These are phyloP conservation scores for Raffaelea albimanens DNA, from an alignment of 2,329 filamentous ascomycete genomes.

Conservation along the genomic window DNA sequence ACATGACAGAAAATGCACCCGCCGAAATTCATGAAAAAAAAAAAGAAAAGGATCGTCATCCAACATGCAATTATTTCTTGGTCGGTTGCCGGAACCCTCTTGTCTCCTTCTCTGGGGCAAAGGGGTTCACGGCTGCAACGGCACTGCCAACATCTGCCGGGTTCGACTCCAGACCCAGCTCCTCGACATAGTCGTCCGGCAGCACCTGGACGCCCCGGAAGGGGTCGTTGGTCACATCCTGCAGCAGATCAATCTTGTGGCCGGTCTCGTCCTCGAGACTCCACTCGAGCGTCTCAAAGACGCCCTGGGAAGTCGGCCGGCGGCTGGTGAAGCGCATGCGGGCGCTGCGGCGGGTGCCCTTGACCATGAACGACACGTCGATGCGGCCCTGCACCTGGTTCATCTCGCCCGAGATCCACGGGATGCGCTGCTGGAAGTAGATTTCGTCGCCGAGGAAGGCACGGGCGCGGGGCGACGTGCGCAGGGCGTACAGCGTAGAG, in stretches of 20 bases:
- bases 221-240: slow-evolving; percentile 33
- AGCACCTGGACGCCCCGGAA: slow-evolving; percentile 13
- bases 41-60: background rate
- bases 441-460: slow-evolving; percentile 78
- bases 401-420: slow-evolving; percentile 79
- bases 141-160: slow-evolving; percentile 1
- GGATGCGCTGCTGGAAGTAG: slow-evolving; percentile 69
- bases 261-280: slow-evolving; percentile 62
- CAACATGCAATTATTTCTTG: slow-evolving; percentile 13
- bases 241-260: slow-evolving; percentile 60
- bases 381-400: slow-evolving; percentile 90
- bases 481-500: slow-evolving; percentile 83
- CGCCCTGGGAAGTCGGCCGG: slow-evolving; percentile 48
- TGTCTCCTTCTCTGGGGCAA: slow-evolving; percentile 15
- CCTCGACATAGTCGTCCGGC: slow-evolving; percentile 16
- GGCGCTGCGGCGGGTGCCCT: slow-evolving; percentile 61
- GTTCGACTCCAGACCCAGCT: slow-evolving; percentile 23
- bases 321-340: slow-evolving; percentile 74
- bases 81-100: slow-evolving; percentile 43
- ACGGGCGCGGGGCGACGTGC: slow-evolving; percentile 67
- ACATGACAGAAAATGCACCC: too few species aligned
- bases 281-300: slow-evolving; percentile 88
- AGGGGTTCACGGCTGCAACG: background rate
- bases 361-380: slow-evolving; percentile 78
- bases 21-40: background rate